phyloP scores from a whole-genome alignment of 345 rosid genomes.

The Lepidium sativum region DNA sequence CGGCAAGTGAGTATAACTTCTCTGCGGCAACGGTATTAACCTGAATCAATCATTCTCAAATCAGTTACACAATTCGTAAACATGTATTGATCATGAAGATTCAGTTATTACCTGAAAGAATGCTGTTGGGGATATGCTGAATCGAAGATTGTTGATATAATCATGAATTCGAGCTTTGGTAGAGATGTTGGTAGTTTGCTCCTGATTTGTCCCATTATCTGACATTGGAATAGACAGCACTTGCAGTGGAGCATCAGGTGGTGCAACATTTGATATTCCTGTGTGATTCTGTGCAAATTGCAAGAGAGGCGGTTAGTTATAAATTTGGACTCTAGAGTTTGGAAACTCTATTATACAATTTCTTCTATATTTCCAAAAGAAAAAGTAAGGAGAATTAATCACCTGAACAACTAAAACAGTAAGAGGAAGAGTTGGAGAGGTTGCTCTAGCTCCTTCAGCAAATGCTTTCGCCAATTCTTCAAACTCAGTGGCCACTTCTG shows the following conservation, averaged over 20 bases:
- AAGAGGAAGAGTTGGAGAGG: constrained; percentile 63
- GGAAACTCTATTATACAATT: not conserved
- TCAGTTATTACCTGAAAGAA: constrained; percentile 67
- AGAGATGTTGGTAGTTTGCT: constrained; percentile 20
- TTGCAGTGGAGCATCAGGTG: constrained; percentile 72
- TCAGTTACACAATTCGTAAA: constrained; percentile 7
- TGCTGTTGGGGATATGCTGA: constrained; percentile 90
- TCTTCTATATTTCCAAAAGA: not conserved
- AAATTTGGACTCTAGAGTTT: not conserved
- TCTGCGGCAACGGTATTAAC: constrained; percentile 91
- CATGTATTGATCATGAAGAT: not conserved
- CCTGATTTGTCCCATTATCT: constrained; percentile 29
- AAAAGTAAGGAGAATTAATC: not conserved
- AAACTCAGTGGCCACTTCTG: constrained; percentile 46
- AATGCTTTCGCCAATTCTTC: constrained; percentile 60
- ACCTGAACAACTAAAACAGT: constrained; percentile 92
- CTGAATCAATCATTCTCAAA: constrained; percentile 31
- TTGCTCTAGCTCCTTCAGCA: constrained; percentile 51
- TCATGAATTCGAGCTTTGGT: constrained; percentile 81
- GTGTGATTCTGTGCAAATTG: constrained; percentile 61
- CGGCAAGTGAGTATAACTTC: constrained; percentile 89
- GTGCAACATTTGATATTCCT: constrained; percentile 93
- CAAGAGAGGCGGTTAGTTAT: not conserved
- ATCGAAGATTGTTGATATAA: constrained; percentile 59
- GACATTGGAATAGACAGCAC: constrained; percentile 34